These are phyloP conservation scores for Martensiomyces pterosporus DNA, from an alignment of 192 early-diverging fungal genomes.

Conservation along the genomic window DNA sequence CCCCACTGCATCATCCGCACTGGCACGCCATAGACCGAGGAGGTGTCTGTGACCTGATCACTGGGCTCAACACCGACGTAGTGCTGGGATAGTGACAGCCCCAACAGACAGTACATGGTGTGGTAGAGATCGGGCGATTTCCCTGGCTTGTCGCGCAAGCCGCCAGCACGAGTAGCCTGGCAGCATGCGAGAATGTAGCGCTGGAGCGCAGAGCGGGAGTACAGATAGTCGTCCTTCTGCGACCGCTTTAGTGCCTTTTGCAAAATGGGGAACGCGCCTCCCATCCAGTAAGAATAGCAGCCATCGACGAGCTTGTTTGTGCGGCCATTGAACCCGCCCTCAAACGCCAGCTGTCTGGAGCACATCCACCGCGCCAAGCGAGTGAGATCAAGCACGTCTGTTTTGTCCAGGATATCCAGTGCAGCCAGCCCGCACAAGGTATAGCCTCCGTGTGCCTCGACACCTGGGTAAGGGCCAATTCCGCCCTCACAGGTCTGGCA, in stretches of 20 bases:
- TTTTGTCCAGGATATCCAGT: conserved; percentile 65
- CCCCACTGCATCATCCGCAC: conserved; percentile 49
- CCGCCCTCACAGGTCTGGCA: conserved; percentile 97
- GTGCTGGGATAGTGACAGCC: conserved; percentile 82
- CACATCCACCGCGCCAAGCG: conserved; percentile 67
- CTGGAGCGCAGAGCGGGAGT: conserved; percentile 64
- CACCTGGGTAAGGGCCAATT: conserved; percentile 71
- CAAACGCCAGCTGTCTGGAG: conserved; percentile 77
- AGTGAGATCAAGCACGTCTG: conserved; percentile 61
- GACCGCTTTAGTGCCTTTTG: conserved; percentile 54
- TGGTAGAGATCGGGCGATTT: conserved; percentile 93
- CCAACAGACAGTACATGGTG: conserved; percentile 87
- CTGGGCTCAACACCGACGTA: conserved; percentile 49
- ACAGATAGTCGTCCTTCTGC: conserved; percentile 39
- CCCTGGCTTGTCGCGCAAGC: conserved; percentile 88
- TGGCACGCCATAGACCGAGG: conserved; percentile 33
- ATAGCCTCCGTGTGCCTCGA: conserved; percentile 96
- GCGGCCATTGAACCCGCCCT: conserved; percentile 95
- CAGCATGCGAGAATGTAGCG: conserved; percentile 86
- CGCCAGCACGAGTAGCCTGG: conserved; percentile 65
- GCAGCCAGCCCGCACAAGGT: conserved; percentile 91
- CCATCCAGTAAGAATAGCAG: conserved; percentile 97
- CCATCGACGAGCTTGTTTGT: conserved; percentile 98
- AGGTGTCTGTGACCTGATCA: conserved; percentile 9
- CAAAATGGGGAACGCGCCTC: conserved; percentile 68